phyloP scores from a whole-genome alignment of 371 early-diverging fungal species.

The Mortierella sp. region DNA sequence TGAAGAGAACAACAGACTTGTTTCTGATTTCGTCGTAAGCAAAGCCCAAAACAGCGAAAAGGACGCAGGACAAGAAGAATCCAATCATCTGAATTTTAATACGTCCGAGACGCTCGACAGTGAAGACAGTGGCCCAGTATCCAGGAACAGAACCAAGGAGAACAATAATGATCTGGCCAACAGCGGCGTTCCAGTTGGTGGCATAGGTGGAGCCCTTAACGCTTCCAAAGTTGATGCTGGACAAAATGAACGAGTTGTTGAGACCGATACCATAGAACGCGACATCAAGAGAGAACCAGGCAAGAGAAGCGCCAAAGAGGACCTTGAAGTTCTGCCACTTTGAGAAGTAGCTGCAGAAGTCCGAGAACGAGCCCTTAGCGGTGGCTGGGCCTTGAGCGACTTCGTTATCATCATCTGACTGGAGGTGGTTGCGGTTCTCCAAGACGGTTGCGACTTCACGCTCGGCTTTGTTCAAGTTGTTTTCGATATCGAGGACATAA shows the following conservation, averaged over 20 bases:
- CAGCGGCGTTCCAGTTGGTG: constrained; percentile 69
- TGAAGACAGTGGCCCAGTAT: constrained; percentile 86
- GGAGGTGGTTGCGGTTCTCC: constrained; percentile 42
- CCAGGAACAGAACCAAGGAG: constrained; percentile 90
- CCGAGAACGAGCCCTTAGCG: constrained; percentile 68
- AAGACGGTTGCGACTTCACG: constrained; percentile 60
- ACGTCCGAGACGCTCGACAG: constrained; percentile 85
- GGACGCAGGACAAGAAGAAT: constrained; percentile 77
- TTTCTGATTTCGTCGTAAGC: constrained; percentile 62
- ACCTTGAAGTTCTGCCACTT: constrained; percentile 83
- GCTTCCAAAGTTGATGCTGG: constrained; percentile 76
- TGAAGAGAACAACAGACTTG: constrained; percentile 70
- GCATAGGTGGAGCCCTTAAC: constrained; percentile 65
- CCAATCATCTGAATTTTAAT: constrained; percentile 86
- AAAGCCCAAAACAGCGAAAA: constrained; percentile 82
- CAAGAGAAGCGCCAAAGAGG: constrained; percentile 82
- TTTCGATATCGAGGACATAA: constrained; percentile 83
- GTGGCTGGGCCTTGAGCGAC: constrained; percentile 44
- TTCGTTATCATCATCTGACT: constrained; percentile 41
- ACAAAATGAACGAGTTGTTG: constrained; percentile 81
- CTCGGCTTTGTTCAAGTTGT: constrained; percentile 75
- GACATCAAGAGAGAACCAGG: constrained; percentile 91
- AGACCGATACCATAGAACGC: constrained; percentile 92
- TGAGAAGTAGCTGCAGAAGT: constrained; percentile 82
- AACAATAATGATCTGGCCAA: constrained; percentile 88